Conservation (phyloP, 441 rosid genomes). For the Erodium texanum region DNA sequence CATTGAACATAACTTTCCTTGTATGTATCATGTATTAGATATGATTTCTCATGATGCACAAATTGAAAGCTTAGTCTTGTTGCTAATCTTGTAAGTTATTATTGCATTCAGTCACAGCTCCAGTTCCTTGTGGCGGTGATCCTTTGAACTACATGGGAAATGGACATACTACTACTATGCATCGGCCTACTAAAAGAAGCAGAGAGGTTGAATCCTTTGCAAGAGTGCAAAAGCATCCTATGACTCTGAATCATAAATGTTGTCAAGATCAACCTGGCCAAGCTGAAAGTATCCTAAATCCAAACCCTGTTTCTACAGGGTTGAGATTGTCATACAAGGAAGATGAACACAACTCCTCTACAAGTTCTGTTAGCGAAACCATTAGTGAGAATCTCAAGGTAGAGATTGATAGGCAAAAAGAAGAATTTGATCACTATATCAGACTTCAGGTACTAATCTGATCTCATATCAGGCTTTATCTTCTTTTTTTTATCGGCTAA, state of each 20-base stretch:
- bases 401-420: slow-evolving; percentile 46
- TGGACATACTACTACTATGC: slow-evolving; percentile 24
- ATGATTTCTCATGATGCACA: background rate
- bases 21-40: background rate
- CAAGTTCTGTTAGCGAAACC: slow-evolving; percentile 43
- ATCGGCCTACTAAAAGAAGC: slow-evolving; percentile 37
- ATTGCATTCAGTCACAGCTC: slow-evolving; percentile 20
- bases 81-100: slow-evolving; percentile 9
- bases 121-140: slow-evolving; percentile 33
- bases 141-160: slow-evolving; percentile 37
- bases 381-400: slow-evolving; percentile 34
- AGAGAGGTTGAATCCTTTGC: too few relatives aligned
- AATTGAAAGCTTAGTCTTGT: background rate
- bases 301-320: slow-evolving; percentile 53
- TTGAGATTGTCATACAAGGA: slow-evolving; percentile 51
- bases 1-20: background rate
- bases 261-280: slow-evolving; percentile 32
- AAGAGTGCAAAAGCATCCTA: slow-evolving; percentile 30
- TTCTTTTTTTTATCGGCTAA: too few relatives aligned
- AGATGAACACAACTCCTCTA: slow-evolving; percentile 59
- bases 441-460: slow-evolving; percentile 39
- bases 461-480: too few relatives aligned
- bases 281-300: slow-evolving; percentile 34
- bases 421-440: slow-evolving; percentile 43
- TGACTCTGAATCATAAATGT: slow-evolving; percentile 33